Conservation (phyloP, 2,329 filamentous ascomycete species). For the Aspergillus arachidicola region DNA sequence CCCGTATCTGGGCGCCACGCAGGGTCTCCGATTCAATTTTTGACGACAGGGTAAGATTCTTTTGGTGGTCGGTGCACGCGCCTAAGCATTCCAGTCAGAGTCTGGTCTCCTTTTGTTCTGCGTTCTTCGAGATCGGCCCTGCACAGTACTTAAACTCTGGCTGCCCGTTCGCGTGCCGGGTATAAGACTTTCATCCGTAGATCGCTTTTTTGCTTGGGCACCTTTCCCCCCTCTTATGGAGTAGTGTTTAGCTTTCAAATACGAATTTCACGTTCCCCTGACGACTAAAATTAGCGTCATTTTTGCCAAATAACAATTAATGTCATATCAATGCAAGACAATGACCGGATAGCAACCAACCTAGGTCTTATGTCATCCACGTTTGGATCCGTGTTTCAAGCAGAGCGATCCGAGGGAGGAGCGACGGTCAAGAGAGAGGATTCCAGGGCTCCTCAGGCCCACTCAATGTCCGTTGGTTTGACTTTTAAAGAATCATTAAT, state of each 20-base stretch:
- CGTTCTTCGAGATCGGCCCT: background rate
- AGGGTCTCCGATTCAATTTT: constrained; percentile 24
- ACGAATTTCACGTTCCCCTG: constrained; percentile 6
- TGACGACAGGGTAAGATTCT: constrained; percentile 28
- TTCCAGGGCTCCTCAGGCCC: constrained; percentile 18
- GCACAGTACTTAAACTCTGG: constrained; percentile 16
- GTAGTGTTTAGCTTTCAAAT: background rate
- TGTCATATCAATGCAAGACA: background rate
- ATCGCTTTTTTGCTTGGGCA: constrained; percentile 9
- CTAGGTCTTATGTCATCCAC: constrained; percentile 16
- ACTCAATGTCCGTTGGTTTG: constrained; percentile 14
- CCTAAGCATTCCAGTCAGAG: constrained; percentile 36
- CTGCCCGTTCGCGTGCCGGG: constrained; percentile 8
- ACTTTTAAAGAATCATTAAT: constrained; percentile 10
- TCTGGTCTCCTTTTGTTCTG: constrained; percentile 16
- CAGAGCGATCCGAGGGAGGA: constrained; percentile 18
- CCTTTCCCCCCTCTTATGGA: background rate
- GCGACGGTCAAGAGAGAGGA: constrained; percentile 11
- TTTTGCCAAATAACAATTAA: constrained; percentile 4
- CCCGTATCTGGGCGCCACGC: constrained; percentile 27
- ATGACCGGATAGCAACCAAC: constrained; percentile 13
- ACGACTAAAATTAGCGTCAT: constrained; percentile 3
- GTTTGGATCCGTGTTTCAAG: constrained; percentile 17
- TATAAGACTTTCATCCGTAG: constrained; percentile 18
- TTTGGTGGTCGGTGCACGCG: constrained; percentile 24